Percentiles rank a stretch among this genome's conserved stretches.
phyloP scores from a whole-genome alignment of 2,329 filamentous ascomycete genomes.

The Fusarium sublunatum region DNA sequence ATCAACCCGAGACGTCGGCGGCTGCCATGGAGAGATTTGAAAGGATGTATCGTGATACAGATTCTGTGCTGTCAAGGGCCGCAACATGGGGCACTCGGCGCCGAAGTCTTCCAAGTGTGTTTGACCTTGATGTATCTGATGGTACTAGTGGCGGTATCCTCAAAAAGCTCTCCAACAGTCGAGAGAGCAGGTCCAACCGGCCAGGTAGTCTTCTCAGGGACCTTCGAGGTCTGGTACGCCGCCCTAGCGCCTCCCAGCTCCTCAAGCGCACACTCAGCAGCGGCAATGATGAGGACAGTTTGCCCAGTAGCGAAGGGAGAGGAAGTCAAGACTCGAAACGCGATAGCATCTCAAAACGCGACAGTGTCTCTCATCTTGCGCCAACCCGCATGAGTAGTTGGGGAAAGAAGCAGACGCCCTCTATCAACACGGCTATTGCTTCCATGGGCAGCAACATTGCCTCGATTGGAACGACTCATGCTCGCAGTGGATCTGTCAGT shows the following conservation, averaged over 20 bases:
- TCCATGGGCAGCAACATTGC: constrained; percentile 66
- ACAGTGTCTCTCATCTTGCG: constrained; percentile 59
- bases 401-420: constrained; percentile 64
- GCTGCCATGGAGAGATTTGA: constrained; percentile 66
- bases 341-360: constrained; percentile 53
- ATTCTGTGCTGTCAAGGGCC: constrained; percentile 69
- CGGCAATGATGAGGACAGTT: constrained; percentile 47
- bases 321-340: constrained; percentile 46
- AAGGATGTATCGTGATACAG: constrained; percentile 64
- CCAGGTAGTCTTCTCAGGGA: constrained; percentile 60
- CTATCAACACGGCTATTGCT: constrained; percentile 68
- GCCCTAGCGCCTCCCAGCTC: constrained; percentile 57
- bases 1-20: constrained; percentile 63
- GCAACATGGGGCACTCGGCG: constrained; percentile 78
- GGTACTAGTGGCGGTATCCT: constrained; percentile 70
- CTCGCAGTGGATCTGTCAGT: constrained; percentile 70
- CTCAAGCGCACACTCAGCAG: constrained; percentile 61
- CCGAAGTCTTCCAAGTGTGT: constrained; percentile 69
- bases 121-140: constrained; percentile 66
- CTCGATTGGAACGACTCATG: constrained; percentile 66
- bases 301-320: constrained; percentile 39
- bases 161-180: constrained; percentile 69
- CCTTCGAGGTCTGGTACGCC: constrained; percentile 62
- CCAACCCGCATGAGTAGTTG: constrained; percentile 64
- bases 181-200: constrained; percentile 60